Conservation (phyloP, 2,329 filamentous ascomycete genomes). For the Neoscytalidium dimidiatum region DNA sequence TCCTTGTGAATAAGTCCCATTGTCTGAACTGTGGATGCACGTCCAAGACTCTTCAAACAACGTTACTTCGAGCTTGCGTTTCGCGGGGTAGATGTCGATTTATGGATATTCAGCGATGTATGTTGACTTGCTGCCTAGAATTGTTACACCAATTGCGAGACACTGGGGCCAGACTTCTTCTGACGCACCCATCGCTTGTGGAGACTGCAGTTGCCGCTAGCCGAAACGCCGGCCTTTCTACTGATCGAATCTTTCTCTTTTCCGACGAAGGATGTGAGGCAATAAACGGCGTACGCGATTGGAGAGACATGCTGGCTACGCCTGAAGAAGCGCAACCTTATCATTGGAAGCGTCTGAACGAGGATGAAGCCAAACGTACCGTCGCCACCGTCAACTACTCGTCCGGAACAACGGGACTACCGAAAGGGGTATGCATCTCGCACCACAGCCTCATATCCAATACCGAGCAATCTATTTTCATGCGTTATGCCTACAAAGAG, state of each 20-base stretch:
- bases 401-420: conserved; percentile 75
- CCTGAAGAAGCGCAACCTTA: conserved; percentile 58
- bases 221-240: conserved; percentile 55
- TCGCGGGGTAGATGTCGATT: too few species aligned
- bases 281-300: conserved; percentile 54
- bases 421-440: conserved; percentile 82
- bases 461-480: conserved; percentile 58
- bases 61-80: too few species aligned
- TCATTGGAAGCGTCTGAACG: conserved; percentile 61
- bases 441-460: conserved; percentile 77
- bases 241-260: conserved; percentile 64
- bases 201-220: conserved; percentile 69
- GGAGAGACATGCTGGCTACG: conserved; percentile 61
- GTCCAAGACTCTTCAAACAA: too few species aligned
- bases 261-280: conserved; percentile 41
- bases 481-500: conserved; percentile 45
- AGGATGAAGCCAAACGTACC: conserved; percentile 52
- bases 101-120: too few species aligned
- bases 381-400: conserved; percentile 76
- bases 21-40: too few species aligned
- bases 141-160: conserved; percentile 74
- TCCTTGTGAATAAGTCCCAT: too few species aligned
- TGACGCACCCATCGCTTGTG: conserved; percentile 62
- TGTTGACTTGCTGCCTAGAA: conserved; percentile 53
- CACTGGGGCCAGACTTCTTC: conserved; percentile 66